phyloP scores from a whole-genome alignment of 164 flowering plant genomes.

The Nymphaea colorata region DNA sequence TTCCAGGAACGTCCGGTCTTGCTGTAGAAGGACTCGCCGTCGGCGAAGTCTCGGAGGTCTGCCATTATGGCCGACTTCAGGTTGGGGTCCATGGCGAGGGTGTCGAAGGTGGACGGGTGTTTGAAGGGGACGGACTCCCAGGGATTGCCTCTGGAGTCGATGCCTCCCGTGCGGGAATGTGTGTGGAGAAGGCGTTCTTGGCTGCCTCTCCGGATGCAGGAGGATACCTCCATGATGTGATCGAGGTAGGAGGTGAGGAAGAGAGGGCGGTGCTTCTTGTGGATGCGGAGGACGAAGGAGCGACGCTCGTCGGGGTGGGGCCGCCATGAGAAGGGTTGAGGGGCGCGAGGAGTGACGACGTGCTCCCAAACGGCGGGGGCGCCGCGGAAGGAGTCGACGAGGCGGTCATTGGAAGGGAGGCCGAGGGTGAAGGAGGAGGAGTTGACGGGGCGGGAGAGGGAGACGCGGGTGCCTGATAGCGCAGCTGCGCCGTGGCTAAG shows the following conservation, averaged over 20 bases:
- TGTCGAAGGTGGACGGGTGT: conserved; percentile 77
- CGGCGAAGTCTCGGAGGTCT: conserved; percentile 47
- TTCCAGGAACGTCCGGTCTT: conserved; percentile 78
- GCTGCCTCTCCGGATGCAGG: conserved; percentile 44
- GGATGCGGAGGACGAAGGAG: conserved; percentile 54
- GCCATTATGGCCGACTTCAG: conserved; percentile 46
- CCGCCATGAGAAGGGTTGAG: conserved; percentile 61
- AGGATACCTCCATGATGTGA: conserved; percentile 44
- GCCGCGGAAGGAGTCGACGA: conserved; percentile 46
- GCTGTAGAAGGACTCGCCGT: conserved; percentile 45
- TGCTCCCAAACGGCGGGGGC: conserved; percentile 62
- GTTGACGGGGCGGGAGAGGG: conserved; percentile 57
- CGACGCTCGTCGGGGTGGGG: conserved; percentile 72
- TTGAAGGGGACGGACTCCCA: conserved; percentile 86
- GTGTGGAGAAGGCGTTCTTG: conserved; percentile 67
- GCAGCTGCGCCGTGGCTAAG: conserved; percentile 44
- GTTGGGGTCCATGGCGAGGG: conserved; percentile 63
- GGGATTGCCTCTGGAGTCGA: conserved; percentile 62
- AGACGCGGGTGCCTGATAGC: conserved; percentile 31
- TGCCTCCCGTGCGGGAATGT: conserved; percentile 55
- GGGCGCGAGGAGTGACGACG: conserved; percentile 46
- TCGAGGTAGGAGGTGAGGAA: conserved; percentile 51
- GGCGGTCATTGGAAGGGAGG: conserved; percentile 48
- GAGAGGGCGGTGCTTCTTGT: conserved; percentile 38
- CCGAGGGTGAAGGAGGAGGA: conserved; percentile 51